Evolutionary conservation across 495 filamentous ascomycete genomes (phyloP).

Genomic region (Pyrenopolyporus hunteri): DNA sequence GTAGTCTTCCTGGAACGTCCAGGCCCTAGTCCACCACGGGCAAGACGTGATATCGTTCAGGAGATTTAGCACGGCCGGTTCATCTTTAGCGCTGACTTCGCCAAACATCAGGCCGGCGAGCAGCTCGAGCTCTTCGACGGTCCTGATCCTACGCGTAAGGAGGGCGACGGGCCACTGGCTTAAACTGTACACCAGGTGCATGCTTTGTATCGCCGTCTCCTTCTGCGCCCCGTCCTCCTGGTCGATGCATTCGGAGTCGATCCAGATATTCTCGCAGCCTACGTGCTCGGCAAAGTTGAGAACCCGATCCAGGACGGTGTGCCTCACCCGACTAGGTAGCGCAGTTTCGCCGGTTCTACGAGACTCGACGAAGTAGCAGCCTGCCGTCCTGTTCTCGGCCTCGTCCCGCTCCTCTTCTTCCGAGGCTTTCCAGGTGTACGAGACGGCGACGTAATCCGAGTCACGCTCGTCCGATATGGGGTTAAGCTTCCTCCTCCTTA

Average conservation of each 20-base stretch:
- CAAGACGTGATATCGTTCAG: conserved; percentile 39
- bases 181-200: conserved; percentile 50
- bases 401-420: conserved; percentile 28
- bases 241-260: conserved; percentile 52
- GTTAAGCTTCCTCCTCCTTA: conserved; percentile 34
- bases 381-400: conserved; percentile 1
- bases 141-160: conserved; percentile 36
- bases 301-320: conserved; percentile 33
- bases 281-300: conserved; percentile 37
- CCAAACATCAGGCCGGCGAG: conserved; percentile 28
- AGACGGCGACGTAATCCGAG: conserved; percentile 45
- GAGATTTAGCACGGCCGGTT: conserved; percentile 33
- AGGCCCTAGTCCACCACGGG: conserved; percentile 44
- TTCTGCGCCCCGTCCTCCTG: conserved; percentile 44
- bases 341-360: conserved; percentile 30
- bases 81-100: conserved; percentile 28
- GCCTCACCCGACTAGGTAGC: conserved; percentile 35
- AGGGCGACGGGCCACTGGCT: conserved; percentile 42
- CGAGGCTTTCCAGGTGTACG: conserved; percentile 41
- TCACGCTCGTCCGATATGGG: conserved; percentile 24
- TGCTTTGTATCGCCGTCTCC: conserved; percentile 46
- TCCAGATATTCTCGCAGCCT: conserved; percentile 46
- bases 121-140: conserved; percentile 36
- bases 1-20: conserved; percentile 46
- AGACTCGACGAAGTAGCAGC: conserved; percentile 34